These are phyloP conservation scores for Plasmodium sp. DNA, from an alignment of 169 alveolate genomes.

Conservation along the genomic window DNA sequence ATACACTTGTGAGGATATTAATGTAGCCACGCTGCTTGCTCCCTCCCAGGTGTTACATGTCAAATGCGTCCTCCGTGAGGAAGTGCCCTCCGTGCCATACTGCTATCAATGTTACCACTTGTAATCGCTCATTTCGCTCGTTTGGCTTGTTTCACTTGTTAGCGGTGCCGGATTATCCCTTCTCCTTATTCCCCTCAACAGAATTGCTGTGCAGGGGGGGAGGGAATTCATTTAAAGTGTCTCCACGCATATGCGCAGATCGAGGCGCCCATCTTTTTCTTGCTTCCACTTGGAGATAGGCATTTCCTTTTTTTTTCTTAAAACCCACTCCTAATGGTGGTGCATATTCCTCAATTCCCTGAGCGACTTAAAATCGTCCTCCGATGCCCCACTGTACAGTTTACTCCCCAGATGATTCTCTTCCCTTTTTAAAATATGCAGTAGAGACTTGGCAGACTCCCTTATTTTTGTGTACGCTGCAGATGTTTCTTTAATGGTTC, in stretches of 20 bases:
- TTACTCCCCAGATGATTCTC: conserved; percentile 83
- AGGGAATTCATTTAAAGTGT: background rate
- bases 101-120: background rate
- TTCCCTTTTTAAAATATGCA: conserved; percentile 90
- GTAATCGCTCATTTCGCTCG: no score
- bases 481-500: conserved; percentile 91
- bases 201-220: background rate
- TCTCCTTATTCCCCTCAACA: background rate
- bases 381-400: conserved; percentile 59
- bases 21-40: background rate
- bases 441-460: conserved; percentile 90
- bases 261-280: background rate
- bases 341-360: conserved; percentile 42
- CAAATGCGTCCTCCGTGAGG: background rate
- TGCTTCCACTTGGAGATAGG: background rate
- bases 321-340: background rate
- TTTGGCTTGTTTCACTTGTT: background rate
- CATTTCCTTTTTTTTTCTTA: background rate
- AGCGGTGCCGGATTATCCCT: background rate
- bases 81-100: background rate
- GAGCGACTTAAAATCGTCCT: conserved; percentile 57
- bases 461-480: conserved; percentile 91
- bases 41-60: background rate
- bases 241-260: background rate
- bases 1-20: background rate